Conservation (phyloP, 2,329 filamentous ascomycete species). For the Aurifilum marmelostoma region DNA sequence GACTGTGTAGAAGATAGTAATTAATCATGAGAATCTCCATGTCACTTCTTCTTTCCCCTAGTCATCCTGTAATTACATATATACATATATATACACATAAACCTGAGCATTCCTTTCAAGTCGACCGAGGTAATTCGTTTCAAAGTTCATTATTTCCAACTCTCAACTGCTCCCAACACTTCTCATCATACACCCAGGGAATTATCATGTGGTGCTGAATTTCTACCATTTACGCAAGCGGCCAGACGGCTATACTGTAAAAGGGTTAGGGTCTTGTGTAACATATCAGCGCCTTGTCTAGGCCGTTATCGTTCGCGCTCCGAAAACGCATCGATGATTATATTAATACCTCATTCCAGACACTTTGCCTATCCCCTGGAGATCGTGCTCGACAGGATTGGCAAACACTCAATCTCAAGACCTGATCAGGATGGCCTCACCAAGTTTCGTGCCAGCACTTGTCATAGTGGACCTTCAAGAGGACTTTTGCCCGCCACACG, state of each 20-base stretch:
- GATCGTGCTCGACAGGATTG: neutral
- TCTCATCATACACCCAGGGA: no score
- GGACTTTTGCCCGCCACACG: conserved; percentile 89
- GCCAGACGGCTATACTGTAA: neutral
- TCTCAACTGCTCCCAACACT: neutral
- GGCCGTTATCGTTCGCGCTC: neutral
- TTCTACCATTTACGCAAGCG: neutral
- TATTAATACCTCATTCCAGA: neutral
- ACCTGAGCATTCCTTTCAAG: no score
- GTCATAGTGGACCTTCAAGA: conserved; percentile 89
- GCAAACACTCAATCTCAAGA: neutral
- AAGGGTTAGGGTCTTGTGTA: conserved; percentile 1
- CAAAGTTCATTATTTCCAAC: neutral
- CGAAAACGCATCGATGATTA: no score
- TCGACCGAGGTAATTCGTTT: neutral
- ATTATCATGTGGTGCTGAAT: neutral
- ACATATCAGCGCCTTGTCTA: neutral
- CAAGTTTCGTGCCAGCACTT: conserved; percentile 52
- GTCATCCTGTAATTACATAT: no score
- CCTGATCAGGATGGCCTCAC: conserved; percentile 11
- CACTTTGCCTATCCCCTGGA: neutral
- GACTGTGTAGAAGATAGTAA: no score
- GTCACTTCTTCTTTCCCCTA: no score
- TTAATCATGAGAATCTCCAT: no score
- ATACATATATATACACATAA: no score